Base-by-base conservation (phyloP, 106 monocot genomes). In the Acanthochlamys bracteata region DNA sequence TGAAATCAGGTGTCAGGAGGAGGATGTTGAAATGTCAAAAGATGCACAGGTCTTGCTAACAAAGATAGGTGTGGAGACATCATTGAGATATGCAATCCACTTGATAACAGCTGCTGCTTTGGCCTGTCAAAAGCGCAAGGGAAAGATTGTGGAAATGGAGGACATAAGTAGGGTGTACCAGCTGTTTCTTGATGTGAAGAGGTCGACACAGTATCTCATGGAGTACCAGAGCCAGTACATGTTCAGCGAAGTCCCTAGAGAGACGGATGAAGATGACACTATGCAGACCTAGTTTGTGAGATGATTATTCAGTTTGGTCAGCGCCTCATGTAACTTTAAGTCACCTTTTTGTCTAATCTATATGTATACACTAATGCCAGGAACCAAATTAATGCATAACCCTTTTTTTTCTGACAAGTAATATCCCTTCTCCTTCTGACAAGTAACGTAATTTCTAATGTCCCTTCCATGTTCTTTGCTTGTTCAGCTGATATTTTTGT, bases 221-320 rank as follows among this genome's bases (percentile, higher is more conserved):
- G 96, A 91, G 59, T 96, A 85, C 63, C 96, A 96, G 76, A 91
- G 69, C 69, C 84, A 85, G 70, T 91, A 91, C 68, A 75, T 96
- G 80, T 91, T 91, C 66, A 88, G 64, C 58, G 96, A 96, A 73
- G 71, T 81, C 22, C 57, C 77, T 0, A 67, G 57, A n/a, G 84
- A 75, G 33, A 64, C 22, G 14, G 84, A 80, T 33, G 74, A 72
- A 54, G 84, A 87, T 8, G 80, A 80, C 25, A 17, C 67, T 15
- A 90, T 90, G 83, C 81, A 75, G 25, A 66, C 81, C 16, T 89
- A 65, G 83, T 53, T n/a, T n/a, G n/a, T n/a, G n/a, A n/a, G n/a
- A n/a, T n/a, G n/a, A n/a, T n/a, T n/a, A n/a, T n/a, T 33, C 33
- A 1, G 6, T 6, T 33, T 3, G 33, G 33, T 33, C 33, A 33